phyloP scores from a whole-genome alignment of 768 basidiomycete species.

The Solioccasus polychromus region DNA sequence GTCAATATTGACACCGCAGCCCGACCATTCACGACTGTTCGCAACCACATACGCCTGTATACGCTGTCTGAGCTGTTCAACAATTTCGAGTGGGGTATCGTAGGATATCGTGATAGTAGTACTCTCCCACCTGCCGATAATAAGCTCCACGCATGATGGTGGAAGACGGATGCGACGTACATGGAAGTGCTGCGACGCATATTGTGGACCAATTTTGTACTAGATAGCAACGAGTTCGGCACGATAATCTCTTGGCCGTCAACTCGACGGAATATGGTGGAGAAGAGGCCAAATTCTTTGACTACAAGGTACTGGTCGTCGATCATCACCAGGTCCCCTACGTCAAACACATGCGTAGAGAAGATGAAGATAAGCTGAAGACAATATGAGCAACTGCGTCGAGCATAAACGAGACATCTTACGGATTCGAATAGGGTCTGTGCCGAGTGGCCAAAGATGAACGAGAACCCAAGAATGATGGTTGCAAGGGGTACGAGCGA shows the following conservation, averaged over 20 bases:
- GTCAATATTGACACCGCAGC: constrained; percentile 63
- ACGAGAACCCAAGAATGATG: constrained; percentile 78
- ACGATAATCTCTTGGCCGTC: constrained; percentile 80
- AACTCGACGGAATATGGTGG: constrained; percentile 75
- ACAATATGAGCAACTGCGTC: neutral
- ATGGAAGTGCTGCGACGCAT: constrained; percentile 72
- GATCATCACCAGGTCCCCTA: constrained; percentile 80
- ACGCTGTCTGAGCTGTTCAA: constrained; percentile 62
- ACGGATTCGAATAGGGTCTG: constrained; percentile 78
- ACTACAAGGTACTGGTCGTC: constrained; percentile 51
- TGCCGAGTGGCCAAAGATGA: constrained; percentile 82
- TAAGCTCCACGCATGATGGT: constrained; percentile 2
- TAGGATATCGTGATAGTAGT: constrained; percentile 66
- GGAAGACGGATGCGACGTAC: constrained; percentile 35
- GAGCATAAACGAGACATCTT: constrained; percentile 17
- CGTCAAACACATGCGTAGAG: constrained; percentile 82
- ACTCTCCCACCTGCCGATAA: constrained; percentile 54
- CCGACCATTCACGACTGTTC: constrained; percentile 75
- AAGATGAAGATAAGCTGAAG: constrained; percentile 78
- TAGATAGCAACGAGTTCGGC: constrained; percentile 70
- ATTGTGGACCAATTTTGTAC: constrained; percentile 75
- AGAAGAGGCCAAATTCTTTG: constrained; percentile 76
- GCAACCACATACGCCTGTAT: constrained; percentile 56
- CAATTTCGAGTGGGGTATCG: constrained; percentile 63
- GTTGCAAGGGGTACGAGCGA: constrained; percentile 80